Evolutionary conservation across 495 filamentous ascomycete species (phyloP), one percentile per base, ranked within the genome.

Genomic region (Mytilinidion resinicola): DNA sequence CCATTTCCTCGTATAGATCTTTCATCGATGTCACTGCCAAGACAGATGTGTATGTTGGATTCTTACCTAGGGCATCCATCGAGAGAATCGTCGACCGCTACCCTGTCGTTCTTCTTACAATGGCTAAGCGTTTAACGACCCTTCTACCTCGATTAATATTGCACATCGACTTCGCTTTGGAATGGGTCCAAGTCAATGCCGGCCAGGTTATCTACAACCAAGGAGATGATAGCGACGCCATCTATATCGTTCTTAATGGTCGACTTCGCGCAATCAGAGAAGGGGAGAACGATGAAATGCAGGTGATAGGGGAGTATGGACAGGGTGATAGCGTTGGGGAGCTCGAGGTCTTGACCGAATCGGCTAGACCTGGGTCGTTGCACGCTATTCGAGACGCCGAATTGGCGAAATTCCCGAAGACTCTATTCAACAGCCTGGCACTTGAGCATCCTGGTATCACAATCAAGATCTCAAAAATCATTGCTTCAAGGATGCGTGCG

Each of bases 261-360:
- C 85, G 93, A 9, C 72, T 98, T 21, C 77, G 93, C 37, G 81
- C 88, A 4, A 82, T 97, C 1, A 78, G 88, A 35, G 90, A 96
- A 65, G 78, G 82, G 5, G 76, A 85, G 33, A 84, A 88, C 51
- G 89, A 87, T 0, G 86, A 84, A n/a, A 87, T 95, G 77, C 87
- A 85, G 51, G 91, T 96, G 38, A 82, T 90, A 38, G 91, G 90
- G 10, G 93, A 98, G 69, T 96, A 88, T 67, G 93, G 95, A 6
- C 93, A 98, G 68, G 93, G 93, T 15, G 93, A 98, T 66, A 97
- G 95, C 72, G 90, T 98, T 39, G 93, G 93, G 10, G 93, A 98
- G 70, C 77, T 98, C 14, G 95, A 98, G 68, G 93, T 98, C 44
- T 85, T 98, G 78, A 98, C 95, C 0, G 93, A 97, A 70, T 91